These are phyloP conservation scores for Tetracladium marchalianum DNA, from an alignment of 495 filamentous ascomycete species.

Conservation along the genomic window DNA sequence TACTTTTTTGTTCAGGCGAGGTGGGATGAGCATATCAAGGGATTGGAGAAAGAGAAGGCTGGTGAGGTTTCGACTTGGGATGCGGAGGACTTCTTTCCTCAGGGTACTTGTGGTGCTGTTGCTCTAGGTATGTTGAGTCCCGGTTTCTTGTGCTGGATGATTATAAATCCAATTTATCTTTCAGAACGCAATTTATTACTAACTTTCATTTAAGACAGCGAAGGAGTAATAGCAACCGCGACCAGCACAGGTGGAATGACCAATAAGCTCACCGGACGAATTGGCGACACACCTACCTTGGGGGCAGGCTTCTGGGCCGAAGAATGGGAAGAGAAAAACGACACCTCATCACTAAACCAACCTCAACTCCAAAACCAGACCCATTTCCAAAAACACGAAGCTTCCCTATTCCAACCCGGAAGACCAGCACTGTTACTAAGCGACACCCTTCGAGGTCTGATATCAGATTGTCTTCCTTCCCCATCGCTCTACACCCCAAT, in stretches of 20 bases:
- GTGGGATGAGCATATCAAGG: constrained; percentile 75
- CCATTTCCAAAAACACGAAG: constrained; percentile 1
- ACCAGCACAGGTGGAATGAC: constrained; percentile 85
- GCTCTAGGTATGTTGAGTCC: constrained; percentile 39
- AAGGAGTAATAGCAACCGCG: constrained; percentile 65
- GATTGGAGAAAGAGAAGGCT: constrained; percentile 42
- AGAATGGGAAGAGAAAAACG: constrained; percentile 16
- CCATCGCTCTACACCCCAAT: constrained; percentile 22
- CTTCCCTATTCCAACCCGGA: constrained; percentile 8
- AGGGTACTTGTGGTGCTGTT: constrained; percentile 79
- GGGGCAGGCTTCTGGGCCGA: constrained; percentile 43
- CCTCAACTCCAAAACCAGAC: too few relatives aligned
- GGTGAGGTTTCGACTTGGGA: constrained; percentile 29
- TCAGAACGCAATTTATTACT: too few relatives aligned
- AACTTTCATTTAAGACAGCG: constrained; percentile 14
- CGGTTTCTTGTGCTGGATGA: constrained; percentile 19
- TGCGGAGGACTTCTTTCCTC: constrained; percentile 55
- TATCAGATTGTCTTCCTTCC: constrained; percentile 44
- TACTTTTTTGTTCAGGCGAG: constrained; percentile 74
- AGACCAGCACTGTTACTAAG: constrained; percentile 31
- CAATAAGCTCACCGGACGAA: constrained; percentile 76
- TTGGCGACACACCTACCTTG: constrained; percentile 80
- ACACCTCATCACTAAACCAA: background rate
- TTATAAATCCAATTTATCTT: too few relatives aligned
- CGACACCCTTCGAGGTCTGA: constrained; percentile 25